Evolutionary conservation across 108 stramenopile species (phyloP), one percentile per base, ranked within the genome.

Genomic region (Asterionellopsis glacialis): DNA sequence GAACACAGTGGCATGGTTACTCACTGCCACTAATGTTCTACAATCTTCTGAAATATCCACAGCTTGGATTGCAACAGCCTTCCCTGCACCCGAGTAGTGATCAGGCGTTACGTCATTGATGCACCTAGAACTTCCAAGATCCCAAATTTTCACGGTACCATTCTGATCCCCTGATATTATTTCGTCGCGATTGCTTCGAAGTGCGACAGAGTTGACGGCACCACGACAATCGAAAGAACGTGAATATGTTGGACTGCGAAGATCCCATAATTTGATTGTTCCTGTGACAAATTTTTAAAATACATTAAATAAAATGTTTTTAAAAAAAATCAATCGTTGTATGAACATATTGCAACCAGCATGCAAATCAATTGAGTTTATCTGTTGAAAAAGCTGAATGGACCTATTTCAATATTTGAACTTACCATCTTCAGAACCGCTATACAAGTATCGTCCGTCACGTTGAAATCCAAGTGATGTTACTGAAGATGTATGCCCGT

Each of bases 381-480:
- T 15, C 11, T 61, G 59, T 25, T 57, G 41, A 43, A 12, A 43
- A 14, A 11, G 3, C 15, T 15, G 41, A 63, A 41, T 6, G 38
- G 56, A 42, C 45, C 41, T 6, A 15, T 10, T 5, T 48, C 5
- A 25, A 22, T 33, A n/a, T 53, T 91, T 90, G 23, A 96, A 81
- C 11, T 86, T 90, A 2, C 86, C 88, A 66, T 93, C 91, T 68
- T 95, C 86, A 18, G 74, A 76, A 15, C 84, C 76, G 55, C 84
- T 88, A 62, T 91, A 98, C 67, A 98, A 69, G 74, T 87, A 98
- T 24, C 91, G 65, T n/a, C 91, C 85, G 58, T 98, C 94, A 24
- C 92, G 76, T 67, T 97, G 96, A 77, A 99, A 99, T 24, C 98
- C 98, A 53, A 98, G 72, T 45, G 88, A 90, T 16, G 94, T 98